phyloP scores from a whole-genome alignment of 169 alveolate genomes.

The Prorocentrum cordatum region DNA sequence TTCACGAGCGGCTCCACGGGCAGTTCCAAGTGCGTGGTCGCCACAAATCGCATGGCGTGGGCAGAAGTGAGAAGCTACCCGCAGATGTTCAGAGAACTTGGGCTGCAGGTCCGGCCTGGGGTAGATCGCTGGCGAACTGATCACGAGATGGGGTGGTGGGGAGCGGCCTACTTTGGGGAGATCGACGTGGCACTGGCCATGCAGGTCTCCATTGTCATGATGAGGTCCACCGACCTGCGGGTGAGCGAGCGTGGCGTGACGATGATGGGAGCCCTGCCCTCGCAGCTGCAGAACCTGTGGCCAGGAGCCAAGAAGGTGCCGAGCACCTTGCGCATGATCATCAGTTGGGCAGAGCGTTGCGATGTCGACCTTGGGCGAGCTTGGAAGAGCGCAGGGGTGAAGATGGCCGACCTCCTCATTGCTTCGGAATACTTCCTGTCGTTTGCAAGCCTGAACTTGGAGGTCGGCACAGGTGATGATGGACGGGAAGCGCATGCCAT shows the following conservation, averaged over 20 bases:
- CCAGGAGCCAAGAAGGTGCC: conserved; percentile 51
- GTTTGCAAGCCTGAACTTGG: conserved; percentile 32
- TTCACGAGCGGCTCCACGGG: conserved; percentile 62
- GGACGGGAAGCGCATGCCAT: conserved; percentile 30
- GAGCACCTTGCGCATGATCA: background rate
- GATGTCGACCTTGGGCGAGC: conserved; percentile 38
- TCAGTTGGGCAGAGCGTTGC: conserved; percentile 64
- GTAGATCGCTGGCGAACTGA: conserved; percentile 36
- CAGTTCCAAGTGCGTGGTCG: conserved; percentile 38
- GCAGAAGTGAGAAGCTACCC: conserved; percentile 42
- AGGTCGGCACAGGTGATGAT: conserved; percentile 5
- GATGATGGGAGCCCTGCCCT: conserved; percentile 29
- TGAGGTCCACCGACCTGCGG: conserved; percentile 42
- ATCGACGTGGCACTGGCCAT: conserved; percentile 55
- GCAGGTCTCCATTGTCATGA: conserved; percentile 38
- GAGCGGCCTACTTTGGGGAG: conserved; percentile 60
- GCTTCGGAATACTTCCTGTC: conserved; percentile 59
- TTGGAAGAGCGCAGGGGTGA: conserved; percentile 30
- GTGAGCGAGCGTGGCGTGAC: conserved; percentile 23
- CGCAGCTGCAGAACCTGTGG: conserved; percentile 40
- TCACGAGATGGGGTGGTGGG: conserved; percentile 68
- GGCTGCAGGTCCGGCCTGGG: conserved; percentile 15
- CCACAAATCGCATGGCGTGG: conserved; percentile 45
- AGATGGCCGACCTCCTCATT: conserved; percentile 62
- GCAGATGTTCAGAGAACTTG: conserved; percentile 10